phyloP scores from a whole-genome alignment of 2,329 filamentous ascomycete species.

The Cordyceps tenuipes region DNA sequence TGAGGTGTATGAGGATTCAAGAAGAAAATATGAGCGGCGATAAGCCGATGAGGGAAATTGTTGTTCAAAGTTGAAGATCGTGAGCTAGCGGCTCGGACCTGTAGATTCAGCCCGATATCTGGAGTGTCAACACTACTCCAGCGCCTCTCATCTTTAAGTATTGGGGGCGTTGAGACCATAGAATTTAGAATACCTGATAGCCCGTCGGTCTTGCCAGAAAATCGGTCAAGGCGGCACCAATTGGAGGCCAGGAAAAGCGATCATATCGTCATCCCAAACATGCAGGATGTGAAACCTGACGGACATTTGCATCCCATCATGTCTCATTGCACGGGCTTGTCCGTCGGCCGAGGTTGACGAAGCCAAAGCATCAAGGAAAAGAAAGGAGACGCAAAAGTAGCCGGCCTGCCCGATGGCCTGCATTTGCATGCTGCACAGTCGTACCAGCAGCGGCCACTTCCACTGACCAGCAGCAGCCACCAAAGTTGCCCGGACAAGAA shows the following conservation, averaged over 20 bases:
- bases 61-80: not conserved
- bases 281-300: not conserved
- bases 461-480: not conserved
- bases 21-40: not conserved
- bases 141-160: not conserved
- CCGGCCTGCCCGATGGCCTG: not conserved
- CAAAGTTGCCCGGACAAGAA: not conserved
- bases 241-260: not conserved
- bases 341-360: not conserved
- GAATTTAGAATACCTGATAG: not conserved
- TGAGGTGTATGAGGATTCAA: too few relatives aligned
- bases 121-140: not conserved
- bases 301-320: not conserved
- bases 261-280: not conserved
- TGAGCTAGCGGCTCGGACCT: not conserved
- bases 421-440: slow-evolving; percentile 2
- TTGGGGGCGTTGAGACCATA: not conserved
- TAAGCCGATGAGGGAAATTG: not conserved
- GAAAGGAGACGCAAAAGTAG: not conserved
- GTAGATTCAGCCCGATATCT: not conserved
- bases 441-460: not conserved
- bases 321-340: not conserved
- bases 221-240: not conserved
- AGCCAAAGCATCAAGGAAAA: not conserved
- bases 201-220: not conserved